These are phyloP conservation scores for Eucalyptus sp. DNA, from an alignment of 345 rosid species.

Conservation along the genomic window DNA sequence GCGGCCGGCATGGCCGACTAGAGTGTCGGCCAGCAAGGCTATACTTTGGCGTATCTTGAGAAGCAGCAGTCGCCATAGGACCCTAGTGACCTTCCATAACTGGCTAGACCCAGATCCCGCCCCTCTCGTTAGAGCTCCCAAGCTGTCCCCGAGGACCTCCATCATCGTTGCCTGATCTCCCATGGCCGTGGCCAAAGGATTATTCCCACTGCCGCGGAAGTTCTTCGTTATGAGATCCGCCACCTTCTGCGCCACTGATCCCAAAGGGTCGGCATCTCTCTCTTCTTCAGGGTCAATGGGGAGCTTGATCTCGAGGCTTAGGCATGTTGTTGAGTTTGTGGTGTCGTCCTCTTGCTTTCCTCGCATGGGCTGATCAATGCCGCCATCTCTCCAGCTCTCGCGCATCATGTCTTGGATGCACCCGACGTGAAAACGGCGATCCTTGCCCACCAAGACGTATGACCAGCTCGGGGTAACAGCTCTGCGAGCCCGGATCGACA, in stretches of 20 bases:
- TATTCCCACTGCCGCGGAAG: neutral
- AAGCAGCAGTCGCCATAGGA: neutral
- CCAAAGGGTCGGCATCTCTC: neutral
- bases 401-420: neutral
- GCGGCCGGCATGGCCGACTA: neutral
- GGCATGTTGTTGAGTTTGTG: neutral
- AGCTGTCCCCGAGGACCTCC: neutral
- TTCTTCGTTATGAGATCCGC: neutral
- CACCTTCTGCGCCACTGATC: fast-evolving
- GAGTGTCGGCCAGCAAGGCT: neutral
- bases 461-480: neutral
- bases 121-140: neutral
- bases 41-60: neutral
- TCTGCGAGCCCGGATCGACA: neutral
- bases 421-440: fast-evolving
- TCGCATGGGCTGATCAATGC: fast-evolving
- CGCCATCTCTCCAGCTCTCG: neutral
- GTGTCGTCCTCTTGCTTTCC: neutral
- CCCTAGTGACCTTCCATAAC: neutral
- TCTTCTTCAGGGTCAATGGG: neutral
- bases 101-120: neutral
- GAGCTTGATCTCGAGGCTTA: neutral
- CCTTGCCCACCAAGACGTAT: fast-evolving
- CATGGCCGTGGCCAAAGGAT: neutral
- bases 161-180: neutral